A percentile compares a stretch with the other conserved stretches of the same genome.
These are phyloP conservation scores for Saccharomycopsis crataegensis DNA, from an alignment of 1,139 yeast genomes.

Conservation along the genomic window DNA sequence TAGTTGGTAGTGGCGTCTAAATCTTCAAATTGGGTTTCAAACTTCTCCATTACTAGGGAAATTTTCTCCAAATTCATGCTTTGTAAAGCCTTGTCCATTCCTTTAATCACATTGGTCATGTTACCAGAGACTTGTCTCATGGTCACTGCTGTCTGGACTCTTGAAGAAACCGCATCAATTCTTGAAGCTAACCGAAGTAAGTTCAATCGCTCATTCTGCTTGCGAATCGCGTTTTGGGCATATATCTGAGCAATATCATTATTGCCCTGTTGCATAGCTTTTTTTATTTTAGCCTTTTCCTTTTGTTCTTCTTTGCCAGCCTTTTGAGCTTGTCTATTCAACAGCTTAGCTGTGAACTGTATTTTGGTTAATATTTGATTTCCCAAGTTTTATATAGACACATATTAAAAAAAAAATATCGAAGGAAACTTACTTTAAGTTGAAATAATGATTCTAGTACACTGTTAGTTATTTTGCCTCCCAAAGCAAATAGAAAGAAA, in stretches of 20 bases:
- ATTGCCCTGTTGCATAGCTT: conserved; percentile 80
- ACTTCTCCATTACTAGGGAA: conserved; percentile 93
- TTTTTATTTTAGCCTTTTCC: conserved; percentile 85
- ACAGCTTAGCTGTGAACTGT: conserved; percentile 87
- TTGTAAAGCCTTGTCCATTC: conserved; percentile 95
- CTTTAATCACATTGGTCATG: conserved; percentile 86
- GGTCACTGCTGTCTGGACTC: conserved; percentile 59
- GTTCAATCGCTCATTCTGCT: conserved; percentile 79
- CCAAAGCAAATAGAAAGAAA: neutral
- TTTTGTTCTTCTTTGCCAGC: conserved; percentile 85
- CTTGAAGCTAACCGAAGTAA: conserved; percentile 77
- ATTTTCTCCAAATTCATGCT: conserved; percentile 92
- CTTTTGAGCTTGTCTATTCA: conserved; percentile 80
- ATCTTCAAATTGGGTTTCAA: conserved; percentile 93
- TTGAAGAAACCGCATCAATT: conserved; percentile 90
- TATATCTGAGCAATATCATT: conserved; percentile 90
- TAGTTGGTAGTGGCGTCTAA: conserved; percentile 90
- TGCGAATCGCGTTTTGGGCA: conserved; percentile 94
- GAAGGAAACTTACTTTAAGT: conserved; percentile 31
- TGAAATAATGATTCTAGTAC: conserved; percentile 44
- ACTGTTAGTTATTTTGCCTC: neutral
- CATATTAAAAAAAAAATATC: conserved; percentile 3
- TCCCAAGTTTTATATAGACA: neutral
- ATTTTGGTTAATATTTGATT: neutral
- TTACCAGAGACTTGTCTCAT: conserved; percentile 50